Conservation (phyloP, 495 filamentous ascomycete species). For the Xylaria grammica region DNA sequence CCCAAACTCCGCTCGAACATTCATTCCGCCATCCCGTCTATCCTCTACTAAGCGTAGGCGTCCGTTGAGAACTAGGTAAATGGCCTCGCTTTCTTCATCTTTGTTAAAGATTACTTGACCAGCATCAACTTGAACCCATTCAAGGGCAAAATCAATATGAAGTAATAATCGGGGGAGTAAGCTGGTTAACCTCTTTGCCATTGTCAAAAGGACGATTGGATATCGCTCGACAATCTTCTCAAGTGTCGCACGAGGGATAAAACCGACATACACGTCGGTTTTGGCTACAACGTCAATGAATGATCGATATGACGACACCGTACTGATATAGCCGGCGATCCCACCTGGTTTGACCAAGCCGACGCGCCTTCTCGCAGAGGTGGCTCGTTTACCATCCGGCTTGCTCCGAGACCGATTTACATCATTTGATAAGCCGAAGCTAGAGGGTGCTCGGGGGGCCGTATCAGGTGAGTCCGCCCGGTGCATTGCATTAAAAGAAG, state of each 20-base stretch:
- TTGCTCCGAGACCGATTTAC: slow-evolving; percentile 17
- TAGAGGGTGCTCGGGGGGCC: slow-evolving; percentile 26
- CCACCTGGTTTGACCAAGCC: slow-evolving; percentile 95
- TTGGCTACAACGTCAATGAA: slow-evolving; percentile 97
- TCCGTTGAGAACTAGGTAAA: slow-evolving; percentile 96
- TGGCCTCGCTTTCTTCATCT: slow-evolving; percentile 95
- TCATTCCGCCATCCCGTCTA: slow-evolving; percentile 77
- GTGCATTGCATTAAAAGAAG: slow-evolving; percentile 42
- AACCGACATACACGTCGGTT: slow-evolving; percentile 98
- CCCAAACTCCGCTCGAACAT: slow-evolving; percentile 89
- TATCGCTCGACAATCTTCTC: slow-evolving; percentile 92
- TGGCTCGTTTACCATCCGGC: slow-evolving; percentile 26
- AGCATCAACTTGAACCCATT: slow-evolving; percentile 96
- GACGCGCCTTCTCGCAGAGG: slow-evolving; percentile 61
- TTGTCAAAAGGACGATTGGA: slow-evolving; percentile 88
- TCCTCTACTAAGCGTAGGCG: slow-evolving; percentile 82
- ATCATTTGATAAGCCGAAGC: slow-evolving; percentile 25
- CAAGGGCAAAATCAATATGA: slow-evolving; percentile 96
- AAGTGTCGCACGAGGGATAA: slow-evolving; percentile 82
- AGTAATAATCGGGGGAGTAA: slow-evolving; percentile 89
- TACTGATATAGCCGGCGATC: slow-evolving; percentile 91
- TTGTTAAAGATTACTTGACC: slow-evolving; percentile 95
- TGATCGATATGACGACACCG: slow-evolving; percentile 90
- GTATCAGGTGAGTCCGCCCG: slow-evolving; percentile 36
- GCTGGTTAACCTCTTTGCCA: slow-evolving; percentile 92